Evolutionary conservation across 805 yeast species (phyloP), one percentile per base, ranked within the genome.

Genomic region (Schwanniomyces pseudopolymorphus): DNA sequence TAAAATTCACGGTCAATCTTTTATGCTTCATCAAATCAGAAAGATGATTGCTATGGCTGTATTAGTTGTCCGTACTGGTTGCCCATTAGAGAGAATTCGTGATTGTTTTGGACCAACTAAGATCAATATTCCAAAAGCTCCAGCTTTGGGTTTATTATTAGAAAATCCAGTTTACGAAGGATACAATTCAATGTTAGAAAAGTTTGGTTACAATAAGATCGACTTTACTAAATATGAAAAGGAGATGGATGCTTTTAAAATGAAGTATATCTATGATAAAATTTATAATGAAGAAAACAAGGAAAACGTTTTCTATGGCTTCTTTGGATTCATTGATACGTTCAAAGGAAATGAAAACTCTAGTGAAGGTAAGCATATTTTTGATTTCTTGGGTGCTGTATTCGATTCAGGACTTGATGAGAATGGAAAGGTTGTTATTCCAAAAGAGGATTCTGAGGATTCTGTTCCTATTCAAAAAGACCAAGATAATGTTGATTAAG

Each of bases 21-120:
- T 94, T 67, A 94, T 94, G 98, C 77, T 94, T 52, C 98, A 92
- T 69, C 99, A 92, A 75, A 94, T 94, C 61, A 83, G 99, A 63
- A 94, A 94, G 64, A 94, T 94, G 98, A 89, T 94, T 49, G 92
- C 97, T 19, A 85, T 92, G 95, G 96, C 96, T 1, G 81, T 91
- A 0, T 74, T 92, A 47, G 81, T 87, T 14, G 83, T 92, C 19
- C 79, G 99, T 60, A 84, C 94, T 16, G 94, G 96, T 9, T 83
- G 91, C 60, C 96, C 97, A 3, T 60, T 80, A 26, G 78, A 78
- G 21, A 81, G 96, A 57, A 87, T 94, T 51, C 61, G 71, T 7
- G 88, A 89, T 57, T 87, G 96, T 3, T 94, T 89, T 62, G 81
- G 83, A 4, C 75, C 81, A 1, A 78, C 78, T 33, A 87, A 84